Conservation (phyloP, 2,329 filamentous ascomycete species). For the Paracorniculantispora psalliotae region DNA sequence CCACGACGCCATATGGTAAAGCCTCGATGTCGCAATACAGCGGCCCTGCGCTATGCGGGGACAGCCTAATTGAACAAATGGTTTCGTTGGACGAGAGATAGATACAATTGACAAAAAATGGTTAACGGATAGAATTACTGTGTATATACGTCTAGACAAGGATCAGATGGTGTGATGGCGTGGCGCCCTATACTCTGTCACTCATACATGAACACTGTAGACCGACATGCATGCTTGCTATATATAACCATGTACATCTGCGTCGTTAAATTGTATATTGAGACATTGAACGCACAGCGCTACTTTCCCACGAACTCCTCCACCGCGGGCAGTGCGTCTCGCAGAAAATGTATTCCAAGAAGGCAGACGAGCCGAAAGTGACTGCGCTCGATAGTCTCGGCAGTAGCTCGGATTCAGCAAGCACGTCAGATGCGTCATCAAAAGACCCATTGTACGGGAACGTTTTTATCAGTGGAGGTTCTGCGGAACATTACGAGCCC, state of each 20-base stretch:
- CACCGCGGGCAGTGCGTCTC: no score
- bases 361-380: background rate
- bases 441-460: background rate
- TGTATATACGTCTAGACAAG: background rate
- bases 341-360: background rate
- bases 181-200: background rate
- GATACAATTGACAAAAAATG: background rate
- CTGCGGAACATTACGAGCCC: conserved; percentile 37
- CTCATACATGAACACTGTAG: background rate
- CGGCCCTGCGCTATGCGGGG: background rate
- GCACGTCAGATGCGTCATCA: background rate
- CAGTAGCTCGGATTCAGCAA: conserved; percentile 4
- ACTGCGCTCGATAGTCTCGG: conserved; percentile 4
- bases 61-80: background rate
- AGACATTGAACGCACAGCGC: no score
- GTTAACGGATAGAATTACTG: background rate
- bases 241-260: conserved; percentile 4
- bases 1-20: conserved; percentile 12
- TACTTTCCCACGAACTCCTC: no score
- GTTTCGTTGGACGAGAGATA: background rate
- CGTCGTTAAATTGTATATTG: no score
- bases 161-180: conserved; percentile 7
- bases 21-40: background rate
- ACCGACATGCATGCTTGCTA: background rate
- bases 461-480: conserved; percentile 7